phyloP scores from a whole-genome alignment of 768 basidiomycete genomes.

The Scleroderma citrinum region DNA sequence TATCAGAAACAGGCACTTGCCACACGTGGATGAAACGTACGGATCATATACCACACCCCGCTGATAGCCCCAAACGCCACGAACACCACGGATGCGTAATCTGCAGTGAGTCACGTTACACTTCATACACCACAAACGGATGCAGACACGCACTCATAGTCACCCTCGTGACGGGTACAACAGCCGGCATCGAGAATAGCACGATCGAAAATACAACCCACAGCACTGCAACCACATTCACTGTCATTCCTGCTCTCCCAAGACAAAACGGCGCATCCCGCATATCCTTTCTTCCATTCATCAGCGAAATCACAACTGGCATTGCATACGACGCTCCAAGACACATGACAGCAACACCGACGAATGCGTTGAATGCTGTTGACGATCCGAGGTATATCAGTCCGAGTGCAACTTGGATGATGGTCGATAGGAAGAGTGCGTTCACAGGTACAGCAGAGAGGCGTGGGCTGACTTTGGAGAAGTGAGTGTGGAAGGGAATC shows the following conservation, averaged over 20 bases:
- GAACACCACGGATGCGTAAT: slow-evolving; percentile 64
- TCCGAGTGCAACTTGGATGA: slow-evolving; percentile 53
- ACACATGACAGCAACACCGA: slow-evolving; percentile 62
- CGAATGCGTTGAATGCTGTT: slow-evolving; percentile 63
- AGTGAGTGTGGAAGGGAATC: slow-evolving; percentile 47
- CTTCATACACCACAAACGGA: no score
- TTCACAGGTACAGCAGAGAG: slow-evolving; percentile 49
- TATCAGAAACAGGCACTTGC: not conserved
- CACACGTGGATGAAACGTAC: slow-evolving; percentile 29
- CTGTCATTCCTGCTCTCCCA: slow-evolving; percentile 37
- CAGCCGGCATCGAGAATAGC: slow-evolving; percentile 64
- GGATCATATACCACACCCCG: slow-evolving; percentile 53
- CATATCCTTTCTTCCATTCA: slow-evolving; percentile 38
- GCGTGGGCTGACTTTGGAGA: slow-evolving; percentile 39
- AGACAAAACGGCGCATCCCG: slow-evolving; percentile 45
- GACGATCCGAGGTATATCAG: slow-evolving; percentile 58
- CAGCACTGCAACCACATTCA: slow-evolving; percentile 49
- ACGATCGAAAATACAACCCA: slow-evolving; percentile 60
- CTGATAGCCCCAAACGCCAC: slow-evolving; percentile 56
- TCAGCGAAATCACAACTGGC: slow-evolving; percentile 51
- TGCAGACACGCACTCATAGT: slow-evolving; percentile 44
- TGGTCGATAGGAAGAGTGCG: slow-evolving; percentile 53
- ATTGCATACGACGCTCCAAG: slow-evolving; percentile 59
- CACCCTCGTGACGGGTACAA: slow-evolving; percentile 45
- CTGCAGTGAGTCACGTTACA: no score